Base-by-base conservation (phyloP, 768 basidiomycete species). In the Megacollybia marginata region DNA sequence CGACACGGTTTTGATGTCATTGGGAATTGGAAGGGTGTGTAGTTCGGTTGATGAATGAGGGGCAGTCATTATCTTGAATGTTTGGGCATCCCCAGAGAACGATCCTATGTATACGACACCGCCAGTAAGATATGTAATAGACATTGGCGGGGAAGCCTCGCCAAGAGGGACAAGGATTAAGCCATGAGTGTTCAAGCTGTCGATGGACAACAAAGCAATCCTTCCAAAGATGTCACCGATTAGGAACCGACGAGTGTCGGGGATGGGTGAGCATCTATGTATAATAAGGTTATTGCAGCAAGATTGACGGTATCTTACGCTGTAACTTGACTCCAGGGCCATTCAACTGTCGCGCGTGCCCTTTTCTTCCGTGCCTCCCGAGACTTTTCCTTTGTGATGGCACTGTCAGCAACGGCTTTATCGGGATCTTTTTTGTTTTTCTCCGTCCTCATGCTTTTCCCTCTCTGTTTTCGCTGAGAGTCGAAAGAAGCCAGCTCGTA, bases 81-180 rank as follows among this genome's bases (percentile, higher is more conserved):
- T 65, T 54, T 92, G 88, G 1, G 90, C 86, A 61, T 93, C 83
- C 15, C 89, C 90, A 13, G 77, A 69, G 55, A 91, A 86, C 6
- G 92, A 93, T 15, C 91, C 88, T 18, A 92, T 69, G 58, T 83
- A 95, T 8, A 92, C 54, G 9, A 77, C 65, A 61, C 88, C 83
- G 44, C 79, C 74, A 5, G 80, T 72, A 11, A 96, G 72, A 56
- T 91, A 85, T 1, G 85, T 80, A 52, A 95, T 59, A 10, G 81
- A 75, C 9, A 74, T 86, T 0, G 90, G 70, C 9, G 89, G 73
- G 1, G 91, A 88, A 54, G 88, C 90, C 69, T 86, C 79, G 58
- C 91, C 92, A 9, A 92, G 69, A 33, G 86, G 82, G 23, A 83
- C 54, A 2, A 87, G 66, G 5, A 78, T 68, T 34, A 85, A 64